Base-by-base conservation (phyloP, 257 asterid species). In the Knoxia roxburghii region DNA sequence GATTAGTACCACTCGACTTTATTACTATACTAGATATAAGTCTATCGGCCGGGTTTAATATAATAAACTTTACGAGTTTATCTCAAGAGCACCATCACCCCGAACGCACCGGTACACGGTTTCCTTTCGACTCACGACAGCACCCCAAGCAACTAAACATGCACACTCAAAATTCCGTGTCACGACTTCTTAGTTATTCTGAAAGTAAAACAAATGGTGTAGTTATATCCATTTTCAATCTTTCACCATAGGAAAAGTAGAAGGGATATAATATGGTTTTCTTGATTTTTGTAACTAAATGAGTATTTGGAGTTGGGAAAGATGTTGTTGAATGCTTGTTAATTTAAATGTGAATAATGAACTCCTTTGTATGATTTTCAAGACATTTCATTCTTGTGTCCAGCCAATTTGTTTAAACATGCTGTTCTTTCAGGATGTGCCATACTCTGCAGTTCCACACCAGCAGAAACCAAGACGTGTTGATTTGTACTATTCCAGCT, bases 391-490 rank as follows among this genome's bases (percentile, higher is more conserved):
- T 7, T 41, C 48, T 30, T 6, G 20, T 17, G 14, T 45, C 26
- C 45, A 49, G 24, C 37, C 33, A 40, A 27, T 49, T 65, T 21
- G 65, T 50, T 33, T 51, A n/a, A 35, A 14, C 21, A 54, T 27
- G 64, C 48, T 60, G 7, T 68, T 14, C 3, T 62, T 65, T 41
- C 82, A 87, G 97, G 95, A 90, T 52, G 94, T 90, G 46, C 91
- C 91, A 13, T 63, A 65, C 85, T 72, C 88, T 74, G 75, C 85
- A 9, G 41, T 37, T 37, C 41, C 41, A 3, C 41, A 4, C 9
- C 41, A 9, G 4, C 41, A 37, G 9, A 37, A 37, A 37, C 41
- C 41, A 37, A 37, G 41, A 37, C 41, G 41, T 37, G 41, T 37
- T 9, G 41, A 37, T 37, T 37, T 37, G 41, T 37, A 37, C 41